Base-by-base conservation (phyloP, 2,329 filamentous ascomycete genomes). In the Phyllosticta paracitricarpa region DNA sequence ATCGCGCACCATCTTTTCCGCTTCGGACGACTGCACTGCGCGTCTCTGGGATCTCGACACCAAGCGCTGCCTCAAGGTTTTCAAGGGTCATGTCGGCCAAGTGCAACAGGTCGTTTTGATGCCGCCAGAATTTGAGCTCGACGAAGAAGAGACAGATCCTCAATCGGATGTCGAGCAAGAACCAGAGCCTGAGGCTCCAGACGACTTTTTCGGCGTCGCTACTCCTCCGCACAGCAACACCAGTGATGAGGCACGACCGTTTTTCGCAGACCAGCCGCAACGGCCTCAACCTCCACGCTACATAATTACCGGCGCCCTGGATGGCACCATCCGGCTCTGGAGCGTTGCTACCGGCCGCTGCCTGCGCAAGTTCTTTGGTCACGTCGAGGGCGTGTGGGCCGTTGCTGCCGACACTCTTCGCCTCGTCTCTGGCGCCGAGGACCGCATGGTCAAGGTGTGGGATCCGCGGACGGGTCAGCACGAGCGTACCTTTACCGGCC, bases 361-460 rank as follows among this genome's bases (percentile, higher is more conserved):
- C 68, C 81, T 97, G 35, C 89, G 91, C 64, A 96, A 91, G 33
- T 96, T 97, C 79, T 99, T 97, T 71, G 94, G 94, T 0, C 94
- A 99, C 69, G 84, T 99, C 24, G 94, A 99, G 73, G 94, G 94
- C 33, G 88, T 99, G 22, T 99, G 94, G 94, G 89, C 89, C 5
- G 81, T 99, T 2, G 90, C 89, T 0, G 93, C 89, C 2, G 93
- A 97, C 74, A 92, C 89, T 0, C 78, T 97, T 22, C 85, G 94
- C 10, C 85, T 96, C 17, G 91, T 97, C 14, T 91, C 88, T 19
- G 93, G 92, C 0, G 89, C 90, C 10, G 91, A 97, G 73, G 94
- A 99, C 75, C 87, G 90, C 52, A 95, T 93, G 85, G 89, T 96
- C 68, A 97, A 97, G 78, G 85, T 89, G 33, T 99, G 94, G 94